Conservation (phyloP, 352 stramenopile genomes). For the Pythium phragmitis region DNA sequence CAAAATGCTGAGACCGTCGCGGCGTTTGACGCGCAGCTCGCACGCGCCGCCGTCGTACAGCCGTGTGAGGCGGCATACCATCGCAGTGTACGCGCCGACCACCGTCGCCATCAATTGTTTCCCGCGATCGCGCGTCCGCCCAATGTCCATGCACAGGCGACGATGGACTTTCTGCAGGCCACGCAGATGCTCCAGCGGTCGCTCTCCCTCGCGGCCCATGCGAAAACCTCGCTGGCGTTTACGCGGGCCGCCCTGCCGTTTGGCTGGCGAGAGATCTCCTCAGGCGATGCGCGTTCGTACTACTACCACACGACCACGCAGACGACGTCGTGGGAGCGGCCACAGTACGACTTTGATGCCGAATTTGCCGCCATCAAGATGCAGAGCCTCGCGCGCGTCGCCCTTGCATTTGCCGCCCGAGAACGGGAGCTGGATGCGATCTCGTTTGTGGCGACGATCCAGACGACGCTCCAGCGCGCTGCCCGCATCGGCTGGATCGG, state of each 20-base stretch:
- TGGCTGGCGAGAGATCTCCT: slow-evolving; percentile 45
- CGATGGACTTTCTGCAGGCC: slow-evolving; percentile 45
- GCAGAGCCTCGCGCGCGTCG: slow-evolving; percentile 54
- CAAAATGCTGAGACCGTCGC: slow-evolving; percentile 9
- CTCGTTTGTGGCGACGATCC: slow-evolving; percentile 46
- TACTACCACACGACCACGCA: slow-evolving; percentile 48
- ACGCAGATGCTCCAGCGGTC: slow-evolving; percentile 31
- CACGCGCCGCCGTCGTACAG: slow-evolving; percentile 20
- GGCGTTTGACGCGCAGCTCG: slow-evolving; percentile 10
- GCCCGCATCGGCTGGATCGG: slow-evolving; percentile 52
- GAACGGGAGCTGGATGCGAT: slow-evolving; percentile 34
- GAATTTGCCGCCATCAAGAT: slow-evolving; percentile 63
- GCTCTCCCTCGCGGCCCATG: slow-evolving; percentile 21
- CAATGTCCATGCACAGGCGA: slow-evolving; percentile 48
- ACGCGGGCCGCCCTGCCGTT: slow-evolving; percentile 63
- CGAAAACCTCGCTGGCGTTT: slow-evolving; percentile 35
- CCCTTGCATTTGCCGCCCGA: slow-evolving; percentile 37
- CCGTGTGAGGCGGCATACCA: slow-evolving; percentile 44
- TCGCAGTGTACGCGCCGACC: slow-evolving; percentile 43
- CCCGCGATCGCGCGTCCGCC: slow-evolving; percentile 44
- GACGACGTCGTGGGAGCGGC: slow-evolving; percentile 53
- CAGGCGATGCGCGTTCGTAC: slow-evolving; percentile 25
- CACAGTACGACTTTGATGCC: slow-evolving; percentile 66
- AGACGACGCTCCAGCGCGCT: slow-evolving; percentile 29
- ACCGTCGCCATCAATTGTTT: slow-evolving; percentile 53